A percentile compares a stretch with the other conserved stretches of the same genome.
These are phyloP conservation scores for Candida germanica DNA, from an alignment of 805 yeast species.

Conservation along the genomic window DNA sequence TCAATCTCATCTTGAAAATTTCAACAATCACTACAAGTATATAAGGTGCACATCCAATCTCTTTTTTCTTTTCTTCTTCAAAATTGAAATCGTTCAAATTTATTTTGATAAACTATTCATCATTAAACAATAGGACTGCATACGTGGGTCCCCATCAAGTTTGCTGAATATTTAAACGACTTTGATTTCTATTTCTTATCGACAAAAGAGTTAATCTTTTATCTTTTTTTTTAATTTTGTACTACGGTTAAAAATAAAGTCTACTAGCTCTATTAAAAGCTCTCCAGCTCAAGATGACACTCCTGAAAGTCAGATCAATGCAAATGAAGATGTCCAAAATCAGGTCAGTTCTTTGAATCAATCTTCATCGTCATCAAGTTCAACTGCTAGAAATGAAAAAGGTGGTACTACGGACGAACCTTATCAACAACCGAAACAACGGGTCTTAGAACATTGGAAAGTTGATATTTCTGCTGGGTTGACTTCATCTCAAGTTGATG, in stretches of 20 bases:
- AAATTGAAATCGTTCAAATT: too few species aligned
- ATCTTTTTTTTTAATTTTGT: background rate
- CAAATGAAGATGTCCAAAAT: constrained; percentile 6
- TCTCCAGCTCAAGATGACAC: constrained; percentile 5
- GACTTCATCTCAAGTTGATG: constrained; percentile 16
- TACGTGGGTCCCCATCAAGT: too few species aligned
- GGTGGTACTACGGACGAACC: constrained; percentile 10
- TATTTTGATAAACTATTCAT: too few species aligned
- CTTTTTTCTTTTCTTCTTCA: too few species aligned
- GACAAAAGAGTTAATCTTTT: background rate
- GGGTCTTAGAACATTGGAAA: constrained; percentile 16
- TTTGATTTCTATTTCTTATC: background rate
- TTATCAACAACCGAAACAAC: constrained; percentile 15
- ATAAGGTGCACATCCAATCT: too few species aligned
- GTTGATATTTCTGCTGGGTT: constrained; percentile 19
- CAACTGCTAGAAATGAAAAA: constrained; percentile 1
- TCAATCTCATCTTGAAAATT: too few species aligned
- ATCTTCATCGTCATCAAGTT: background rate
- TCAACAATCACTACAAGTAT: too few species aligned
- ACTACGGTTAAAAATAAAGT: constrained; percentile 11
- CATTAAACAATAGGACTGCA: too few species aligned
- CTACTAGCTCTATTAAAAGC: constrained; percentile 3
- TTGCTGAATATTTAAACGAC: too few species aligned
- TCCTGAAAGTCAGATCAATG: constrained; percentile 4
- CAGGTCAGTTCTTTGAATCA: background rate